Conservation (phyloP, 805 yeast species). For the Barnettozyma botsteinii region DNA sequence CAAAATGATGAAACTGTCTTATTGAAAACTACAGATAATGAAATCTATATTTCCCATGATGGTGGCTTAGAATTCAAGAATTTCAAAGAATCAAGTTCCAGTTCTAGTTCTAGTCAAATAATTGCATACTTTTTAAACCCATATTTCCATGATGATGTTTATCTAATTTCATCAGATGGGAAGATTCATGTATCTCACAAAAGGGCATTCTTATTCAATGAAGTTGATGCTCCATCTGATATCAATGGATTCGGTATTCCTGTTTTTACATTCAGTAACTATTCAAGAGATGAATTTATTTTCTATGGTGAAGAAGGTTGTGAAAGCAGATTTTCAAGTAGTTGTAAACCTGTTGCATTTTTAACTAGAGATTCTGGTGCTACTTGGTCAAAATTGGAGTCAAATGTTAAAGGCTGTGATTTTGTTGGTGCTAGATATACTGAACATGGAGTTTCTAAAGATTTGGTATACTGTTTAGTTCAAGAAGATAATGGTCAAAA, state of each 20-base stretch:
- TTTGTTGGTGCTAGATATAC: slow-evolving; percentile 49
- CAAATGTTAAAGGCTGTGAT: slow-evolving; percentile 54
- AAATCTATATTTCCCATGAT: slow-evolving; percentile 60
- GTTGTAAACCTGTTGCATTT: slow-evolving; percentile 54
- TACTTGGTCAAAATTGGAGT: slow-evolving; percentile 47
- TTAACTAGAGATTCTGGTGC: slow-evolving; percentile 63
- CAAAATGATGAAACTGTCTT: slow-evolving; percentile 58
- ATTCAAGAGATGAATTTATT: slow-evolving; percentile 47
- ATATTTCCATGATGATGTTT: slow-evolving; percentile 43
- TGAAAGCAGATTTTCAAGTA: slow-evolving; percentile 15
- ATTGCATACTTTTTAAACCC: slow-evolving; percentile 52
- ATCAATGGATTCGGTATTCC: slow-evolving; percentile 43
- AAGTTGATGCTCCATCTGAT: slow-evolving; percentile 38
- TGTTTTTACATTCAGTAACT: slow-evolving; percentile 56
- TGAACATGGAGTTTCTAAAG: slow-evolving; percentile 33
- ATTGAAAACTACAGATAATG: slow-evolving; percentile 45
- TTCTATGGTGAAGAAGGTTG: slow-evolving; percentile 64
- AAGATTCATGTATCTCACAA: slow-evolving; percentile 52
- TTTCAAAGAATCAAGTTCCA: slow-evolving; percentile 14
- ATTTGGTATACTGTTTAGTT: slow-evolving; percentile 61
- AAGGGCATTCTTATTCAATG: slow-evolving; percentile 44
- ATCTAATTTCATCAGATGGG: slow-evolving; percentile 13
- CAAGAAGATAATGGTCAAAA: slow-evolving; percentile 24
- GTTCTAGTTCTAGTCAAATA: slow-evolving; percentile 34
- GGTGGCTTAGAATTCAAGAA: slow-evolving; percentile 19